Evolutionary conservation across 805 yeast species (phyloP), one percentile per base, ranked within the genome.

Genomic region (Jamesozyma spencerorum): DNA sequence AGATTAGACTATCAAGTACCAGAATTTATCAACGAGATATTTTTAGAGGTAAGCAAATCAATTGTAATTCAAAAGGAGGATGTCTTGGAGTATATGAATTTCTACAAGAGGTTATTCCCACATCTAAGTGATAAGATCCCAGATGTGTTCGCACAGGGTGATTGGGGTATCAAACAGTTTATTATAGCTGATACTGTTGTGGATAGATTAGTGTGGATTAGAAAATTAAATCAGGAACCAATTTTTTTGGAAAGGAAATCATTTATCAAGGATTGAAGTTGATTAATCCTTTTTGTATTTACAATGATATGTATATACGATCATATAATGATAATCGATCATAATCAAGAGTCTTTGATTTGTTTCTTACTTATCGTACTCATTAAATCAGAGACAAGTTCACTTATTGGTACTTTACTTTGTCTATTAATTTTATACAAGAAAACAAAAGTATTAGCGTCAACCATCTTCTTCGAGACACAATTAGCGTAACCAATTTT

Each of bases 41-140:
- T 72, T 44, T 53, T 54, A 11, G 58, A 62, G 27, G 60, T 72
- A 22, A 48, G 55, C 11, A 40, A 52, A n/a, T 66, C 62, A 18
- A 59, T 66, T 6, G 63, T 56, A 0, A 64, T 79, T 12, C 65
- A 70, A 5, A 60, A 69, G 29, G 72, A 69, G 8, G 86, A 81
- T 47, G 72, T 79, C 2, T 42, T 70, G 20, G 81, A 77, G 40
- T 77, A 68, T 55, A 59, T 68, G 47, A 69, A 68, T 2, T 55
- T 79, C 20, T 79, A 79, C 53, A 72, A 73, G 38, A 63, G 72
- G 38, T 57, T 77, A 34, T 69, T 78, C 37, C 75, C 79, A 12
- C 67, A 63, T 2, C 53, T 79, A 39, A 54, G 66, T 18, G 48
- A 62, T 14, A 65, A 70, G 15, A 71, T 79, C 3, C 81, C 84